phyloP scores from a whole-genome alignment of 2,329 filamentous ascomycete species.

The Botryotinia globosa region DNA sequence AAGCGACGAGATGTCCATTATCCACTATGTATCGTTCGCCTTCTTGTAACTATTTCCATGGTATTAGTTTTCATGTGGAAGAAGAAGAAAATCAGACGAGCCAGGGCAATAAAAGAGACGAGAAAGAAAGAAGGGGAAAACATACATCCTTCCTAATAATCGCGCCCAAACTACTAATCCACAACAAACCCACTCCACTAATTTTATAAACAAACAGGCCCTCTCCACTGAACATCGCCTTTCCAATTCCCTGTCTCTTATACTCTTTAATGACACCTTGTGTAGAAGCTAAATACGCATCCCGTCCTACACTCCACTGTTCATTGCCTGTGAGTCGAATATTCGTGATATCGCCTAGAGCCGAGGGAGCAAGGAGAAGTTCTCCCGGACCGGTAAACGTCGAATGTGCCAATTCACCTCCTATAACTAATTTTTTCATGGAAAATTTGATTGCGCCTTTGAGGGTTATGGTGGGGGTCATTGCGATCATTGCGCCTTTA shows the following conservation, averaged over 20 bases:
- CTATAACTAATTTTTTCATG: conserved; percentile 84
- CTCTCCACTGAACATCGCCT: conserved; percentile 92
- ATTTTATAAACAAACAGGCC: conserved; percentile 90
- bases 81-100: background rate
- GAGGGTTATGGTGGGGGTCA: conserved; percentile 84
- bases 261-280: conserved; percentile 86
- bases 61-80: background rate
- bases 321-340: conserved; percentile 70
- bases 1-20: conserved; percentile 90
- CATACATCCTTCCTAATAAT: conserved; percentile 91
- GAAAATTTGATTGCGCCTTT: conserved; percentile 82
- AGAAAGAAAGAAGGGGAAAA: conserved; percentile 27
- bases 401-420: conserved; percentile 75
- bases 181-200: conserved; percentile 74
- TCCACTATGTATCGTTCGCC: conserved; percentile 90
- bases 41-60: conserved; percentile 38
- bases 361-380: conserved; percentile 74
- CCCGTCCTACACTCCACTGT: conserved; percentile 80
- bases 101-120: background rate
- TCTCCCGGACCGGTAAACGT: conserved; percentile 89
- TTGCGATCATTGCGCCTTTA: conserved; percentile 83
- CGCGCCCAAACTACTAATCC: conserved; percentile 90
- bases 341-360: conserved; percentile 81
- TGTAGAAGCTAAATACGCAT: conserved; percentile 82
- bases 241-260: conserved; percentile 80